These are phyloP conservation scores for Phytophthora syringae DNA, from an alignment of 352 stramenopile genomes.

Conservation along the genomic window DNA sequence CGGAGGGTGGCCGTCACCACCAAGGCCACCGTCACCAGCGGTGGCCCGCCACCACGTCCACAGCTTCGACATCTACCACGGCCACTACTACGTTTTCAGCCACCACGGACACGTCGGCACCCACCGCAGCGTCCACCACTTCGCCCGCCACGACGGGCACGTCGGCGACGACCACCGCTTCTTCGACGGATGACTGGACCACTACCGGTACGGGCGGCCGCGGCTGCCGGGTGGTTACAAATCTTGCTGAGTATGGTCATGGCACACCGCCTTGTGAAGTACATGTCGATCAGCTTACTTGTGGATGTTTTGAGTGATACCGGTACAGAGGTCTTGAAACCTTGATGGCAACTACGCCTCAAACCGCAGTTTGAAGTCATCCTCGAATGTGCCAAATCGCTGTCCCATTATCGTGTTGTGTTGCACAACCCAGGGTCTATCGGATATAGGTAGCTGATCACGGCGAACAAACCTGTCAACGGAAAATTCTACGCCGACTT, in stretches of 20 bases:
- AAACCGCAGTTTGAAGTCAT: not conserved
- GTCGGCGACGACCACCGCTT: slow-evolving; percentile 11
- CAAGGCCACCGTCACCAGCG: too few relatives aligned
- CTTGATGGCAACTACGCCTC: too few relatives aligned
- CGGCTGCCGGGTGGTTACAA: too few relatives aligned
- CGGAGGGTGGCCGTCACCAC: too few relatives aligned
- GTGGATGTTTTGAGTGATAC: too few relatives aligned
- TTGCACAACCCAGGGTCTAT: not conserved
- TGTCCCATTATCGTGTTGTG: slow-evolving; percentile 6
- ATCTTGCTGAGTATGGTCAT: too few relatives aligned
- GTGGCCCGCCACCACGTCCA: not conserved
- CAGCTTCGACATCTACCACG: not conserved
- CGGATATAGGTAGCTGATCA: slow-evolving; percentile 25
- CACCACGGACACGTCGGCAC: not conserved
- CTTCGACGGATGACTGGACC: slow-evolving; percentile 29
- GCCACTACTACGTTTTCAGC: too few relatives aligned
- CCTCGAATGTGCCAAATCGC: slow-evolving; percentile 24
- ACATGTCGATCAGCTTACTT: too few relatives aligned
- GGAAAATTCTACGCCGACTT: not conserved
- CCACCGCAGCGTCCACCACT: slow-evolving; percentile 1
- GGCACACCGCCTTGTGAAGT: too few relatives aligned
- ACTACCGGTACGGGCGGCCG: too few relatives aligned
- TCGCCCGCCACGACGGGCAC: slow-evolving; percentile 4
- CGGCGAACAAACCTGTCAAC: slow-evolving; percentile 25
- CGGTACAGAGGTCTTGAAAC: too few relatives aligned